phyloP scores from a whole-genome alignment of 371 early-diverging fungal genomes.

The Rhizopus microsporus region DNA sequence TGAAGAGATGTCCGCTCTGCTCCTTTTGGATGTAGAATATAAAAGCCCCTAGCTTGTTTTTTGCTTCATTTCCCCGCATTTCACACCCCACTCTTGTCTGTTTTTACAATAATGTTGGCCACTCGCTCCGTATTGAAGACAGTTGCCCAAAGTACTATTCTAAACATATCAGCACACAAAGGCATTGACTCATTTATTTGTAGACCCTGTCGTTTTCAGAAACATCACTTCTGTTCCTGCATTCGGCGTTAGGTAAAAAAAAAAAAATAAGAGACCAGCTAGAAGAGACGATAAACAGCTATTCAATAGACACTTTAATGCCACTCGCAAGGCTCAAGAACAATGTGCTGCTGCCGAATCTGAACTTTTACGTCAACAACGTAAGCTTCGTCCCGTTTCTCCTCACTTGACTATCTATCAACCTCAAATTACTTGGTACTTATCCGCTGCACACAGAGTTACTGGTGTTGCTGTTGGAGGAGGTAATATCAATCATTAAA shows the following conservation, averaged over 20 bases:
- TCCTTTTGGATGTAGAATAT: too few relatives aligned
- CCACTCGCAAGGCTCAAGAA: constrained; percentile 30
- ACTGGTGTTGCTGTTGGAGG: constrained; percentile 80
- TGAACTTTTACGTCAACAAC: constrained; percentile 59
- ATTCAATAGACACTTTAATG: constrained; percentile 43
- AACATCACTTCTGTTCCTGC: constrained; percentile 30
- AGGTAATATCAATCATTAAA: constrained; percentile 51
- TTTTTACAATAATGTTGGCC: constrained; percentile 41
- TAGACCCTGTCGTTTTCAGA: constrained; percentile 48
- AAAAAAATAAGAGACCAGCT: neutral
- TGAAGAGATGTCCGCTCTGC: too few relatives aligned
- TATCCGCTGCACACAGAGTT: constrained; percentile 78
- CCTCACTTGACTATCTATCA: constrained; percentile 89
- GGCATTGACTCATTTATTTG: neutral
- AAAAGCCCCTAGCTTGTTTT: constrained; percentile 12
- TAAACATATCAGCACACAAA: neutral
- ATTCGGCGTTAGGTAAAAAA: constrained; percentile 40
- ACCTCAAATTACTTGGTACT: constrained; percentile 84
- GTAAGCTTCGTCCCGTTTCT: constrained; percentile 78
- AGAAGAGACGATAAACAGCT: neutral
- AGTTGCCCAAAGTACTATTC: constrained; percentile 44
- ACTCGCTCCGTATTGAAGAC: constrained; percentile 49
- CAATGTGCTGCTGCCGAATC: constrained; percentile 55
- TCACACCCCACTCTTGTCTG: constrained; percentile 7
- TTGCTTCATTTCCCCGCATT: constrained; percentile 29